Base-by-base conservation (phyloP, 352 stramenopile species). In the Globisporangium middletonii region DNA sequence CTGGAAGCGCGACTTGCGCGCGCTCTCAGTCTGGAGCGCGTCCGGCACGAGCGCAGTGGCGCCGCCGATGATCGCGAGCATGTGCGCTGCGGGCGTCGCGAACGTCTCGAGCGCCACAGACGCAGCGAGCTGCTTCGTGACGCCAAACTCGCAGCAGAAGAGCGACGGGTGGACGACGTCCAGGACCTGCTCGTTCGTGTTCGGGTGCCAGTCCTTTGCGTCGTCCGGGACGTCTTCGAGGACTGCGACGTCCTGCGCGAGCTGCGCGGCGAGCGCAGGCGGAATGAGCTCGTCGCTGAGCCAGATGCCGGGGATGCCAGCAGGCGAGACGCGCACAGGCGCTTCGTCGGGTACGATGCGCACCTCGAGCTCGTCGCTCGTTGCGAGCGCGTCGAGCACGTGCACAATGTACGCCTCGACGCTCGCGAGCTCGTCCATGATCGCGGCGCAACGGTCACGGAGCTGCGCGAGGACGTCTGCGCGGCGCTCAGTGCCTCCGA, bases 81-180 rank as follows among this genome's bases (percentile, higher is more conserved):
- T 77, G 51, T 38, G 33, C 33, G 3, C 33, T 2, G 33, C 33
- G 8, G 33, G 4, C 1, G 6, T 38, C 33, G 33, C 33, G 7
- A 38, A 38, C 33, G 33, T 38, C 33, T 38, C 76, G 64, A 30
- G 77, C 62, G 1, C 53, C 44, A 13, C 50, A 23, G 16, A 50
- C 50, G 16, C 4, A 50, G 8, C 41, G 30, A 15, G n/a, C 33
- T 16, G 51, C 44, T 6, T 45, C 9, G 5, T n/a, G 3, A 28
- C n/a, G 28, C 9, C 37, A 28, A 41, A n/a, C 50, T 0, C 68
- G 27, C 68, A 78, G 47, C 80, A 90, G 51, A 75, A 87, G 2
- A 88, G 57, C 43, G 80, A 88, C 26, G 78, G 76, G 57, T 87
- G 71, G 13, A 90, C 66, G 15, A 88, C 62, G 41, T 86, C 59